phyloP scores from a whole-genome alignment of 768 basidiomycete species.

The Mycena galopus region DNA sequence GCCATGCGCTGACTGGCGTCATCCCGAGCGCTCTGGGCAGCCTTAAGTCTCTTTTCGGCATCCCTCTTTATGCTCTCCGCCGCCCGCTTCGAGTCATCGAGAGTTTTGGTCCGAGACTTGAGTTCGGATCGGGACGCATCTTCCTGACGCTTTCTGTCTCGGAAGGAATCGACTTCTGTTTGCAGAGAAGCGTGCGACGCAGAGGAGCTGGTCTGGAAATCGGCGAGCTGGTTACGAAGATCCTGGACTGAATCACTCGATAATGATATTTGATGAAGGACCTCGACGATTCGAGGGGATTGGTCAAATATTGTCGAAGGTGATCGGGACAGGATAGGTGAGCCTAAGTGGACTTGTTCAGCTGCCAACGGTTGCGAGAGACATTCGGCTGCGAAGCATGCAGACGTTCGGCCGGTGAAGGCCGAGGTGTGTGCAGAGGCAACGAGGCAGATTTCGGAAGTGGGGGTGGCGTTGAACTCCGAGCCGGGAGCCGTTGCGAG shows the following conservation, averaged over 20 bases:
- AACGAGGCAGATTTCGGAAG: conserved; percentile 86
- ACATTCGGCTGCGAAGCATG: conserved; percentile 44
- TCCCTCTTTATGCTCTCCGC: conserved; percentile 87
- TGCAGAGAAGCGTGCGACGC: conserved; percentile 78
- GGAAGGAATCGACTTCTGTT: conserved; percentile 77
- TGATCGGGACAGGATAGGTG: conserved; percentile 51
- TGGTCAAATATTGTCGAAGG: conserved; percentile 68
- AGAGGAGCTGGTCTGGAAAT: conserved; percentile 67
- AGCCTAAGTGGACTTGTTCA: conserved; percentile 46
- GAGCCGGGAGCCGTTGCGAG: conserved; percentile 59
- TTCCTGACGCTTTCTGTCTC: conserved; percentile 84
- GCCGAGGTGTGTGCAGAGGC: conserved; percentile 77
- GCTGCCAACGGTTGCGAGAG: conserved; percentile 40
- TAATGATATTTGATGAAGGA: conserved; percentile 78
- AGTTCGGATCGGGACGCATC: conserved; percentile 83
- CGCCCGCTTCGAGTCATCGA: conserved; percentile 89
- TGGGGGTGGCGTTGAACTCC: conserved; percentile 85
- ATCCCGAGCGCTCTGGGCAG: conserved; percentile 74
- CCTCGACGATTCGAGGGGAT: conserved; percentile 78
- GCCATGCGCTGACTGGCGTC: conserved; percentile 70
- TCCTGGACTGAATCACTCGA: conserved; percentile 75
- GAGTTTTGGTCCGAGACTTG: conserved; percentile 83
- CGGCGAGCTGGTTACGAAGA: conserved; percentile 75
- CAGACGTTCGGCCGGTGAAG: conserved; percentile 48
- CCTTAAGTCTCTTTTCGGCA: conserved; percentile 88